phyloP scores from a whole-genome alignment of 352 stramenopile genomes.

The Thraustotheca clavata region DNA sequence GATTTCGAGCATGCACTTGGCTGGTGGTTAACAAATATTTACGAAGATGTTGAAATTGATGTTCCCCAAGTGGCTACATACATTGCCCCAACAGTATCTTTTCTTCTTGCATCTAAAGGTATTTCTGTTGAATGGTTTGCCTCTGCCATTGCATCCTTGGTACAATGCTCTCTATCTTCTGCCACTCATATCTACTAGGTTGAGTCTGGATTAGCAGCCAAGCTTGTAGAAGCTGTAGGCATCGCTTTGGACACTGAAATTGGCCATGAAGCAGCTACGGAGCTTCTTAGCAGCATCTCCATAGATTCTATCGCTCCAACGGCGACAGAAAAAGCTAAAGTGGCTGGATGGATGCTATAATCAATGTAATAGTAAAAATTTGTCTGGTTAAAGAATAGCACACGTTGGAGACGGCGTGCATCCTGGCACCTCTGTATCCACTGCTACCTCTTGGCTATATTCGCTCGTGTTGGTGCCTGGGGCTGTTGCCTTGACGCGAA shows the following conservation, averaged over 20 bases:
- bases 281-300: background rate
- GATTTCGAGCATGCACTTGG: background rate
- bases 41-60: slow-evolving; percentile 12
- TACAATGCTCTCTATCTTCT: background rate
- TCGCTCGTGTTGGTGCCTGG: slow-evolving; percentile 27
- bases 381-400: slow-evolving; percentile 25
- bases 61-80: slow-evolving; percentile 16
- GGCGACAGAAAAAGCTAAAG: background rate
- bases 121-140: slow-evolving; percentile 1
- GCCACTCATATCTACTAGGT: background rate
- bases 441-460: slow-evolving; percentile 63
- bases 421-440: slow-evolving; percentile 82
- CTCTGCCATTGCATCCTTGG: background rate
- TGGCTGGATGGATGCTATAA: slow-evolving; percentile 10
- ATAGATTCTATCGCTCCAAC: background rate
- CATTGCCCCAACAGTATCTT: slow-evolving; percentile 1
- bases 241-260: background rate
- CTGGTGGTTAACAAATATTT: slow-evolving; percentile 8
- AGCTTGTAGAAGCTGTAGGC: slow-evolving; percentile 2
- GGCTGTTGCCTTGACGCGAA: slow-evolving; percentile 62
- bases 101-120: background rate
- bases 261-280: background rate
- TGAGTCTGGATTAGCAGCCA: background rate
- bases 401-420: slow-evolving; percentile 58
- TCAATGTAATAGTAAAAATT: background rate